Evolutionary conservation across 2,329 filamentous ascomycete species (phyloP).

Genomic region (Fusarium illudens): DNA sequence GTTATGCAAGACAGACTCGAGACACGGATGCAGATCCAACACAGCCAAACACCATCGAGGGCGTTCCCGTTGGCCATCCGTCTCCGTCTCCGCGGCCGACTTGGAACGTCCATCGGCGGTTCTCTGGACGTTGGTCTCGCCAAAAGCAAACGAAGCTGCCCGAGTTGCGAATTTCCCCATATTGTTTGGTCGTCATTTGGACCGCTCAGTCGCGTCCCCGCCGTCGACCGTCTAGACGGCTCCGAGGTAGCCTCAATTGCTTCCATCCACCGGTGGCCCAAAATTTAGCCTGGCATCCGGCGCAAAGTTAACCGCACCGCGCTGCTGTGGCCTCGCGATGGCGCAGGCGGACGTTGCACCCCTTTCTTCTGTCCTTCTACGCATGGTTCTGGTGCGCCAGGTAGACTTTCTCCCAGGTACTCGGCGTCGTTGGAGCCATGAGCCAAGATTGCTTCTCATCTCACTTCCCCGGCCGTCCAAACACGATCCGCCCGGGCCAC

Average conservation of each 20-base stretch:
- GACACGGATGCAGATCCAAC: not conserved
- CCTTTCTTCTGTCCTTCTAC: constrained; percentile 34
- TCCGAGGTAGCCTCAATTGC: constrained; percentile 27
- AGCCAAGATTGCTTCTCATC: constrained; percentile 26
- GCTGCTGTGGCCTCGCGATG: constrained; percentile 25
- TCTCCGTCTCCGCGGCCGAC: not conserved
- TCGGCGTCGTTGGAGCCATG: constrained; percentile 17
- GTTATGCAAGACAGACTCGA: constrained; percentile 6
- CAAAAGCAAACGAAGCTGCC: constrained; percentile 16
- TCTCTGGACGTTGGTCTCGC: constrained; percentile 2
- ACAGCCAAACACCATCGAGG: not conserved
- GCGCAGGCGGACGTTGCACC: constrained; percentile 31
- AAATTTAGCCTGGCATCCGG: constrained; percentile 31
- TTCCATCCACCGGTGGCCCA: constrained; percentile 21
- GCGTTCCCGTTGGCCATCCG: not conserved
- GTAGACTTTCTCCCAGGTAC: constrained; percentile 18
- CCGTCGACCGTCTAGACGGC: constrained; percentile 31
- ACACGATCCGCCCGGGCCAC: constrained; percentile 11
- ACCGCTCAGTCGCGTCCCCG: constrained; percentile 16
- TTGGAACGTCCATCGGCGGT: not conserved
- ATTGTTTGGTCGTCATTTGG: constrained; percentile 27
- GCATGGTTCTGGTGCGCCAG: constrained; percentile 17
- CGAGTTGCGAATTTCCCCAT: constrained; percentile 18
- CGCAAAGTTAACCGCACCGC: constrained; percentile 25
- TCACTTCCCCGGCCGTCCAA: constrained; percentile 15